phyloP scores from a whole-genome alignment of 2,329 filamentous ascomycete genomes.

The Albifimbria verrucaria region DNA sequence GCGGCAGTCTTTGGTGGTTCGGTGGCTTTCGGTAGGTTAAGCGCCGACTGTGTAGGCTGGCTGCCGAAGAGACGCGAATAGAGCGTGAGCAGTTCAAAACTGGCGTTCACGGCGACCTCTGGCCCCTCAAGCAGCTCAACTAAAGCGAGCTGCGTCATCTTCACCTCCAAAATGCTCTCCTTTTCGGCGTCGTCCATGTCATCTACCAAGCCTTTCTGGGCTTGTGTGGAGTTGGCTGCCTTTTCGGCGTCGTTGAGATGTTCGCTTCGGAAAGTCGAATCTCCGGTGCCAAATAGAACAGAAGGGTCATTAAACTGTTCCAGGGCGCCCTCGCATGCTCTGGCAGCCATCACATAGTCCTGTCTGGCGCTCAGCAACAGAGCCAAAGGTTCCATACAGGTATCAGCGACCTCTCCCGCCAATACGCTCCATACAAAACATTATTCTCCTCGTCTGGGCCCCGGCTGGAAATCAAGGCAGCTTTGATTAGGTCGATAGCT shows the following conservation, averaged over 20 bases:
- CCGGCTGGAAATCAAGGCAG: constrained; percentile 63
- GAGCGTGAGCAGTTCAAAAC: constrained; percentile 77
- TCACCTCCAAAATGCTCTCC: constrained; percentile 84
- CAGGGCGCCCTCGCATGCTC: constrained; percentile 85
- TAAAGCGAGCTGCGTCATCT: constrained; percentile 88
- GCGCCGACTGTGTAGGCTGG: constrained; percentile 42
- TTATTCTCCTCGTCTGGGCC: constrained; percentile 41
- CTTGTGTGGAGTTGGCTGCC: constrained; percentile 17
- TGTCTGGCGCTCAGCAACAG: constrained; percentile 82
- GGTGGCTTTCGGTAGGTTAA: constrained; percentile 37
- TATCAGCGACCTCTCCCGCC: constrained; percentile 65
- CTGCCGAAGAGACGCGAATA: constrained; percentile 77
- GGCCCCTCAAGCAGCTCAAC: constrained; percentile 81
- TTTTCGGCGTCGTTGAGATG: constrained; percentile 58
- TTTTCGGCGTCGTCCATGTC: constrained; percentile 83
- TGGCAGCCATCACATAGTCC: constrained; percentile 75
- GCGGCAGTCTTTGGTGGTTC: constrained; percentile 68
- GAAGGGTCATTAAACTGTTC: constrained; percentile 78
- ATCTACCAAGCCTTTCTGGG: constrained; percentile 58
- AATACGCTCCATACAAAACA: constrained; percentile 46
- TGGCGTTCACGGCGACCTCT: constrained; percentile 81
- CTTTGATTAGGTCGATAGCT: constrained; percentile 80
- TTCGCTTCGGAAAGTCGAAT: constrained; percentile 59
- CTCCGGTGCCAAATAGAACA: constrained; percentile 64
- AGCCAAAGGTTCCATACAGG: constrained; percentile 89